Conservation (phyloP, 1,139 yeast genomes). For the Candida labiduridarum region DNA sequence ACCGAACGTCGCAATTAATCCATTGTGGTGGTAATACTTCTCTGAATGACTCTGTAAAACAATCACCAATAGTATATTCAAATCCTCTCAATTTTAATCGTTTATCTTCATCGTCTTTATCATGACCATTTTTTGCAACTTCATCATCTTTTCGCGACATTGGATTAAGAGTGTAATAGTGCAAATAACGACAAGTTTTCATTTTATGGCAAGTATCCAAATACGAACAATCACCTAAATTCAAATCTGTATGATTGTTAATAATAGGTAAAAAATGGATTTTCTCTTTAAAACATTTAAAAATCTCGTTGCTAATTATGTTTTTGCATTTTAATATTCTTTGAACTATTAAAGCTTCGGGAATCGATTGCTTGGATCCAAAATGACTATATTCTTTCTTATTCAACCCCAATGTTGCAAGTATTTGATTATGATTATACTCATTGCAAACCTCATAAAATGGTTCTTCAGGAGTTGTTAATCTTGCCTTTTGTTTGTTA, state of each 20-base stretch:
- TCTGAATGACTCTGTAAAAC: slow-evolving; percentile 39
- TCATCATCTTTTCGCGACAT: background rate
- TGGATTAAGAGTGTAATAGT: slow-evolving; percentile 69
- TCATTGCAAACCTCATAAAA: slow-evolving; percentile 59
- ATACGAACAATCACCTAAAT: slow-evolving; percentile 91
- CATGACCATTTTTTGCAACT: background rate
- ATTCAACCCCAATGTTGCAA: slow-evolving; percentile 29
- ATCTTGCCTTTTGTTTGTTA: slow-evolving; percentile 42
- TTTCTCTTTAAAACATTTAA: slow-evolving; percentile 47
- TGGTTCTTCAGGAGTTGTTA: slow-evolving; percentile 39
- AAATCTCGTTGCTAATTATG: slow-evolving; percentile 27
- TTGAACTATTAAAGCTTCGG: slow-evolving; percentile 22
- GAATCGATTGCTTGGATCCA: slow-evolving; percentile 20
- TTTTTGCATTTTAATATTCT: slow-evolving; percentile 22
- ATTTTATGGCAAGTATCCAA: slow-evolving; percentile 91
- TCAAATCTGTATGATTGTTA: slow-evolving; percentile 56
- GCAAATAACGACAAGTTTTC: slow-evolving; percentile 77
- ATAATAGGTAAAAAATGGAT: slow-evolving; percentile 67
- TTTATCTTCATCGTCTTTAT: slow-evolving; percentile 8
- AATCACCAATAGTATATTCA: slow-evolving; percentile 61
- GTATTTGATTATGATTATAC: slow-evolving; percentile 41
- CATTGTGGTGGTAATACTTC: slow-evolving; percentile 66
- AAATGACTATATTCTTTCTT: slow-evolving; percentile 20
- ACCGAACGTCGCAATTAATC: slow-evolving; percentile 82
- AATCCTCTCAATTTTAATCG: slow-evolving; percentile 9